Percentiles rank a stretch among this genome's conserved stretches.
Evolutionary conservation across 2,329 filamentous ascomycete species (phyloP).

Genomic region (Emericellopsis cladophorae): DNA sequence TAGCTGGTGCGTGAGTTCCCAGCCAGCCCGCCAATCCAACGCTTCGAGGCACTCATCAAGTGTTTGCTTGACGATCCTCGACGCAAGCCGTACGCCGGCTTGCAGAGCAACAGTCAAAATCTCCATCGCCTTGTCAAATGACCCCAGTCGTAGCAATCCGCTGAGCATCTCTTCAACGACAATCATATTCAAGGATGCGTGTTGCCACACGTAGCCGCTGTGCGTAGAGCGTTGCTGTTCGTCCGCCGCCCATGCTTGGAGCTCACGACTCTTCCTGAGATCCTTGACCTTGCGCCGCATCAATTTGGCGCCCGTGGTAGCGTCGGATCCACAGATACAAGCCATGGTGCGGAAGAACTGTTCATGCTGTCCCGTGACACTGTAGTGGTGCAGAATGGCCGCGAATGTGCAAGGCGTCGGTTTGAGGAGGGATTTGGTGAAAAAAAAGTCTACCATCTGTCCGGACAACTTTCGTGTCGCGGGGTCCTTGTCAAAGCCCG

Average conservation of each 20-base stretch:
- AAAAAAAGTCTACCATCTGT: slow-evolving; percentile 35
- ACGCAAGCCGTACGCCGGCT: slow-evolving; percentile 17
- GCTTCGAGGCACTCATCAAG: slow-evolving; percentile 27
- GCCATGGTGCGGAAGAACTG: slow-evolving; percentile 30
- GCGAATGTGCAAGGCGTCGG: slow-evolving; percentile 36
- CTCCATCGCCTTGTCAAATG: slow-evolving; percentile 27
- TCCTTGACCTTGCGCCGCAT: slow-evolving; percentile 19
- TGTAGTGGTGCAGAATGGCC: slow-evolving; percentile 38
- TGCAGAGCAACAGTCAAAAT: slow-evolving; percentile 27
- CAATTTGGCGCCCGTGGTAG: slow-evolving; percentile 23
- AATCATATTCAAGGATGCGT: slow-evolving; percentile 20
- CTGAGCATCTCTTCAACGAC: slow-evolving; percentile 32
- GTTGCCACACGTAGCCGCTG: slow-evolving; percentile 25
- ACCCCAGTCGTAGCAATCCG: slow-evolving; percentile 33
- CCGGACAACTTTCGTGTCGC: slow-evolving; percentile 26
- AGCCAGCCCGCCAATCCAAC: slow-evolving; percentile 24
- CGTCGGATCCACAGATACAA: slow-evolving; percentile 30
- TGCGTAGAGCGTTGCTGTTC: slow-evolving; percentile 10
- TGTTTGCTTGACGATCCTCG: slow-evolving; percentile 18
- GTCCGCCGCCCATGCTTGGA: slow-evolving; percentile 16
- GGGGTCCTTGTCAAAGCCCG: slow-evolving; percentile 45
- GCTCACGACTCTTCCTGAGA: slow-evolving; percentile 10
- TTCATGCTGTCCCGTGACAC: slow-evolving; percentile 22
- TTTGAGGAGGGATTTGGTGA: slow-evolving; percentile 20
- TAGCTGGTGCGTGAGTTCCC: slow-evolving; percentile 17